Percentiles rank a stretch among this genome's conserved stretches.
Evolutionary conservation across 1,284 basidiomycete genomes (phyloP).

Genomic region (Exobasidium cylindrosporum): DNA sequence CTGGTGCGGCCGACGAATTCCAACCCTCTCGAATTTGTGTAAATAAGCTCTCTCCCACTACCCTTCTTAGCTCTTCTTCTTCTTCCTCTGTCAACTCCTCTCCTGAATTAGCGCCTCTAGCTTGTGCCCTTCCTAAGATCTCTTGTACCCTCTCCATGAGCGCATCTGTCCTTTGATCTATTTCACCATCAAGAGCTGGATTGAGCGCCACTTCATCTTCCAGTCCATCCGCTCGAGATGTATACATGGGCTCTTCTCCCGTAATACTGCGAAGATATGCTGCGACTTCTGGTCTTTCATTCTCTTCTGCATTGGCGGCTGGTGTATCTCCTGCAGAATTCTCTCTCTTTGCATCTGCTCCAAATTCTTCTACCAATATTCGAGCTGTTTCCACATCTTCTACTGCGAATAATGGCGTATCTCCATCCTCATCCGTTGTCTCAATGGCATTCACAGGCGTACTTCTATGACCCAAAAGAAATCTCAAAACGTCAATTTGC

Average conservation of each 20-base stretch:
- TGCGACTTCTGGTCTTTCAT: conserved; percentile 39
- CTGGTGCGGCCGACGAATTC: conserved; percentile 2
- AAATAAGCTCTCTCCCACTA: conserved; percentile 39
- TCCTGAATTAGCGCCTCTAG: conserved; percentile 15
- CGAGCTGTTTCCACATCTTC: conserved; percentile 39
- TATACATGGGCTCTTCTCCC: conserved; percentile 30
- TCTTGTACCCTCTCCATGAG: conserved; percentile 37
- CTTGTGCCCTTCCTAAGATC: conserved; percentile 11
- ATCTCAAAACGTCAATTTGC: conserved; percentile 40
- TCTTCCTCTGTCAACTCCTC: conserved; percentile 16
- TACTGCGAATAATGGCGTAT: conserved; percentile 52
- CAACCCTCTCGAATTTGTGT: conserved; percentile 41
- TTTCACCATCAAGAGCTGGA: conserved; percentile 11
- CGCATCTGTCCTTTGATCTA: conserved; percentile 30
- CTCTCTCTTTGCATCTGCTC: conserved; percentile 35
- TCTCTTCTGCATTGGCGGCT: conserved; percentile 40
- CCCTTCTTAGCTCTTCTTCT: conserved; percentile 26
- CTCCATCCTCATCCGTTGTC: conserved; percentile 43
- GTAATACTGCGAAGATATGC: conserved; percentile 35
- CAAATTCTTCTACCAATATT: conserved; percentile 45
- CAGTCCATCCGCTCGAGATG: conserved; percentile 19
- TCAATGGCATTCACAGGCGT: conserved; percentile 25
- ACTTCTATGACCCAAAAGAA: conserved; percentile 35
- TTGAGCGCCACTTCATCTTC: conserved; percentile 21
- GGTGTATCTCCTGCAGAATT: conserved; percentile 45